Evolutionary conservation across 148 eudicot genomes (phyloP).

Genomic region (Spergularia bocconei): DNA sequence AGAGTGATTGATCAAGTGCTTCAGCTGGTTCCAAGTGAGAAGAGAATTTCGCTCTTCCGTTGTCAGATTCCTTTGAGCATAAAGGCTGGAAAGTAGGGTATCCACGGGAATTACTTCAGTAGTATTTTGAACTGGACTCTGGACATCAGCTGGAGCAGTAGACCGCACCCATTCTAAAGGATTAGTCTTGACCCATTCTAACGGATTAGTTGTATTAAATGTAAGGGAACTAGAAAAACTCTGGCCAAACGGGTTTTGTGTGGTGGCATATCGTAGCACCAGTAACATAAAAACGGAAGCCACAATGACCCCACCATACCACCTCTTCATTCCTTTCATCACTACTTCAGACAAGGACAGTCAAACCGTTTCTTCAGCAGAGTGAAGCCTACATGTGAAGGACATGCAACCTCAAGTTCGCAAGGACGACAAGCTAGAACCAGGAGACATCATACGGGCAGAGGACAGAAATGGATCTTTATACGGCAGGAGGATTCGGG

Average conservation of each 20-base stretch:
- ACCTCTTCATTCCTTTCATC: conserved; percentile 73
- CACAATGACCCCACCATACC: conserved; percentile 56
- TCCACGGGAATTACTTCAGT: conserved; percentile 55
- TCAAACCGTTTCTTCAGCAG: conserved; percentile 14
- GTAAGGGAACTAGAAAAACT: conserved; percentile 37
- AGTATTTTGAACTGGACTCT: conserved; percentile 37
- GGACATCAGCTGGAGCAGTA: conserved; percentile 54
- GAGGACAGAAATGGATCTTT: conserved; percentile 4
- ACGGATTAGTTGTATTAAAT: conserved; percentile 56
- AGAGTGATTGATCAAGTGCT: conserved; percentile 53
- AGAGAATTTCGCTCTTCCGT: conserved; percentile 58
- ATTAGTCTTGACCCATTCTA: conserved; percentile 76
- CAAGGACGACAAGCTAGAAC: conserved; percentile 1
- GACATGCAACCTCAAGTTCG: conserved; percentile 9
- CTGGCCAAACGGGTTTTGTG: conserved; percentile 50
- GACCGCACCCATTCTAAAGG: conserved; percentile 79
- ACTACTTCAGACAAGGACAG: conserved; percentile 13
- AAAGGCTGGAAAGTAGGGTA: conserved; percentile 46
- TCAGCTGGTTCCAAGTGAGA: conserved; percentile 77
- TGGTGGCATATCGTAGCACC: conserved; percentile 49
- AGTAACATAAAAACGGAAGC: conserved; percentile 65
- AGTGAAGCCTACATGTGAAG: not conserved
- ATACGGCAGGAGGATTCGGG: not conserved
- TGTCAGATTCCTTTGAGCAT: conserved; percentile 61
- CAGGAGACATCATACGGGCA: conserved; percentile 17